Conservation (phyloP, 805 yeast species). For the Naumovozyma dairenensis region DNA sequence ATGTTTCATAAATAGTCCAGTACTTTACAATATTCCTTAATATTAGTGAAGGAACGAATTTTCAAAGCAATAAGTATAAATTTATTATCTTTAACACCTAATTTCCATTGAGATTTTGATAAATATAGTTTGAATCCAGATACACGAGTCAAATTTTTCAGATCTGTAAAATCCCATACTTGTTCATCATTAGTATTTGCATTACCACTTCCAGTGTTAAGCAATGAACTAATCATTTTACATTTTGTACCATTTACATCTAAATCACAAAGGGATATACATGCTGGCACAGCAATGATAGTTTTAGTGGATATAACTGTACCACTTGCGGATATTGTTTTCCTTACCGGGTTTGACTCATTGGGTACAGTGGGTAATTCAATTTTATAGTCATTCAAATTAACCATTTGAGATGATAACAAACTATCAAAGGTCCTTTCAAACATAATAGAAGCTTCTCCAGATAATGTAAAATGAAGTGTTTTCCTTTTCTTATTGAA, state of each 20-base stretch:
- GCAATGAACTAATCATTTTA: constrained; percentile 7
- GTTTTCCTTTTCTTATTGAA: constrained; percentile 24
- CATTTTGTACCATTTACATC: constrained; percentile 11
- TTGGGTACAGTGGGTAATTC: constrained; percentile 2
- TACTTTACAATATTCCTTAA: constrained; percentile 11
- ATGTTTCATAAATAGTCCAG: constrained; percentile 11
- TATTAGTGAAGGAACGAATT: constrained; percentile 11
- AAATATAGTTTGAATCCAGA: constrained; percentile 13
- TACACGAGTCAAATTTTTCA: constrained; percentile 2
- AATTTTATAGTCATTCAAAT: constrained; percentile 5
- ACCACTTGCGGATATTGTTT: too few relatives aligned
- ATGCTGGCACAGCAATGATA: constrained; percentile 16
- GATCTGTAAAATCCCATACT: constrained; percentile 12
- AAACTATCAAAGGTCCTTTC: constrained; percentile 9
- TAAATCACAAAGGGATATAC: constrained; percentile 14
- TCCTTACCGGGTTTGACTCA: constrained; percentile 1
- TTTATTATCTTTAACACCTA: constrained; percentile 11
- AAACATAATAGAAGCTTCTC: constrained; percentile 11
- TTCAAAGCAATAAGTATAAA: constrained; percentile 16
- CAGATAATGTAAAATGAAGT: constrained; percentile 16
- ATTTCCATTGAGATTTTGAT: constrained; percentile 18
- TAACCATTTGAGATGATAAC: constrained; percentile 4
- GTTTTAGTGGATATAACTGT: too few relatives aligned
- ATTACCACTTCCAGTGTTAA: constrained; percentile 3
- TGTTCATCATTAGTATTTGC: constrained; percentile 7